Conservation (phyloP, 1,284 basidiomycete genomes). For the Fomitopsis palustris region DNA sequence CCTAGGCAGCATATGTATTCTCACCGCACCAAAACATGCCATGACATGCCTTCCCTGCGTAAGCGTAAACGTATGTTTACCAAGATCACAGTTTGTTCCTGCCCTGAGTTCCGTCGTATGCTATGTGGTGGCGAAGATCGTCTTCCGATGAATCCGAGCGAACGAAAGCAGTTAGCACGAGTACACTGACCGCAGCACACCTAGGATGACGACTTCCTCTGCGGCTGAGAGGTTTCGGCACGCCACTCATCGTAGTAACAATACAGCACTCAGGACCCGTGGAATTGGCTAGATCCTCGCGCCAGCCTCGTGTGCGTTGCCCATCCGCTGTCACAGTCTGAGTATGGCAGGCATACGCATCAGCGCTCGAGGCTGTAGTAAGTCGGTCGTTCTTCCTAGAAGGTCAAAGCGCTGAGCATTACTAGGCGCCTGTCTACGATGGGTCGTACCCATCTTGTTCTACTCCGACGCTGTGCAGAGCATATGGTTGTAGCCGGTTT, state of each 20-base stretch:
- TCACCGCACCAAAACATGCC: conserved; percentile 26
- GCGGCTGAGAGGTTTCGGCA: not conserved
- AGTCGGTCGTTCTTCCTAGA: not conserved
- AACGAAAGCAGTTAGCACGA: not conserved
- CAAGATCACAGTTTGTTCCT: not conserved
- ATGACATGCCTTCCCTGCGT: conserved; percentile 18
- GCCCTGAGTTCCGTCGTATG: no score
- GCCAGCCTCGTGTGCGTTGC: not conserved
- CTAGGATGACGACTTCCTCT: not conserved
- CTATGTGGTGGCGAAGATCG: no score
- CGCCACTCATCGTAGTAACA: not conserved
- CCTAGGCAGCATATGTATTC: conserved; percentile 26
- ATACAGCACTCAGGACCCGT: not conserved
- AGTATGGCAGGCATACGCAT: not conserved
- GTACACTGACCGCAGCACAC: not conserved
- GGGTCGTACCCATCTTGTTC: not conserved
- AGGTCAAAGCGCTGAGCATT: not conserved
- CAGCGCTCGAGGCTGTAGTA: not conserved
- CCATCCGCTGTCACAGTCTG: not conserved
- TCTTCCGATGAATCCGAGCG: not conserved
- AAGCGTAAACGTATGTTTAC: not conserved
- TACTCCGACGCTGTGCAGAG: not conserved
- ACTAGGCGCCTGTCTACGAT: not conserved
- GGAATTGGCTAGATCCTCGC: not conserved
- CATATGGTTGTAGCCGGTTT: not conserved